Evolutionary conservation across 1,284 basidiomycete genomes (phyloP), one percentile per base, ranked within the genome.

Genomic region (Trametes sp.): DNA sequence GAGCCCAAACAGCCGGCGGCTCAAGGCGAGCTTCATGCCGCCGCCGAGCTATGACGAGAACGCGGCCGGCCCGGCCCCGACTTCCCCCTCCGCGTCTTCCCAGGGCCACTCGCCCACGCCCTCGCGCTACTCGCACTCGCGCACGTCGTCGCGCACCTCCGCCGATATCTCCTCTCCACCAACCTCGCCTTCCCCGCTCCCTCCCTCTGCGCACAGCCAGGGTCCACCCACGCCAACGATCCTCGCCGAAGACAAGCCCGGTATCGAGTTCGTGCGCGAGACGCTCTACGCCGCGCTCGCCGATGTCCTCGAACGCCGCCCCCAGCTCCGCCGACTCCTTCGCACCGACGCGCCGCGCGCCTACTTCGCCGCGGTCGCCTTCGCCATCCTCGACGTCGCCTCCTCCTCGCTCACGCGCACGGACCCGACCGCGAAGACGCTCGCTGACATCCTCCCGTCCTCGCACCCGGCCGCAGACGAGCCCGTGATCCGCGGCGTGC

Each of bases 201-300:
- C 68, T 50, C 38, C 57, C 63, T 70, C 63, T 54, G 50, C 59
- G 57, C 55, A 60, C 59, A 53, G 41, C 57, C 54, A 65, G 60
- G 52, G 55, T 29, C 59, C 67, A 44, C 71, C 72, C 36, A 57
- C 61, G 23, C 68, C 70, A 24, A 81, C 82, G 0, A 77, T 90
- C 53, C 79, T 91, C 53, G 74, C 84, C 0, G 78, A 81, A 6
- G 74, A 82, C 38, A 78, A 85, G 7, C 88, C 90, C 0, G 85
- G 85, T 0, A 87, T 93, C 63, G 84, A 87, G 63, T 82, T 90
- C 71, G 93, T 94, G 63, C 88, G 92, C 33, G 92, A 94, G 74
- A 93, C 92, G 0, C 82, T 94, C 5, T 94, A 93, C 74, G 90
- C 92, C 0, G 85, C 89, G 0, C 79, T 94, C 9, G 90, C 82